These are phyloP conservation scores for Chalciporus pseudorubinellus DNA, from an alignment of 768 basidiomycete species.

Conservation along the genomic window DNA sequence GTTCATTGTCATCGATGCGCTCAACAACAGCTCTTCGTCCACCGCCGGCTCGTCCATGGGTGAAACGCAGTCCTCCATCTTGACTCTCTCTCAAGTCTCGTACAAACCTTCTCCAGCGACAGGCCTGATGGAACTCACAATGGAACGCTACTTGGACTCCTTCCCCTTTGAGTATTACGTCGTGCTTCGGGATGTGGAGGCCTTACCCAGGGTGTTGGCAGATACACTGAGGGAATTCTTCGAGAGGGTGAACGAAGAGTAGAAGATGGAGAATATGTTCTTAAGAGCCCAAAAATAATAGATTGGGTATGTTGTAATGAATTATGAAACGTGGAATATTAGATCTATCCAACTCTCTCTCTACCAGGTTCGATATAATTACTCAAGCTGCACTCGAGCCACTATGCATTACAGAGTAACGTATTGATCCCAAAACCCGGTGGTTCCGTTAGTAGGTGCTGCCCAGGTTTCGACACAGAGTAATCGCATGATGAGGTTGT, in stretches of 20 bases:
- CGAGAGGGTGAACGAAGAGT: constrained; percentile 73
- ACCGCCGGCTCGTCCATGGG: constrained; percentile 8
- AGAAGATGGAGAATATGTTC: constrained; percentile 5
- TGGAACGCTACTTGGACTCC: constrained; percentile 88
- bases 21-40: constrained; percentile 47
- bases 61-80: constrained; percentile 66
- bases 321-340: constrained; percentile 1
- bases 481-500: constrained; percentile 76
- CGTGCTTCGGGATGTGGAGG: constrained; percentile 86
- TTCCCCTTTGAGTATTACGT: constrained; percentile 99
- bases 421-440: constrained; percentile 82
- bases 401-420: constrained; percentile 31
- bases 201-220: constrained; percentile 85
- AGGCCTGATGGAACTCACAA: constrained; percentile 81
- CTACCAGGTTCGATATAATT: not conserved
- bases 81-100: constrained; percentile 89
- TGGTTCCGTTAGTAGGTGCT: constrained; percentile 72
- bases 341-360: not conserved
- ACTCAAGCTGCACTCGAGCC: not conserved
- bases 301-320: too few relatives aligned
- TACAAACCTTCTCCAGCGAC: constrained; percentile 53
- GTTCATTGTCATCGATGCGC: constrained; percentile 92
- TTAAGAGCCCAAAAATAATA: not conserved
- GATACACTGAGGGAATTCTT: constrained; percentile 92
- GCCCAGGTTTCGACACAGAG: constrained; percentile 57